These are phyloP conservation scores for Phytophthora sp. DNA, from an alignment of 352 stramenopile species.

Conservation along the genomic window DNA sequence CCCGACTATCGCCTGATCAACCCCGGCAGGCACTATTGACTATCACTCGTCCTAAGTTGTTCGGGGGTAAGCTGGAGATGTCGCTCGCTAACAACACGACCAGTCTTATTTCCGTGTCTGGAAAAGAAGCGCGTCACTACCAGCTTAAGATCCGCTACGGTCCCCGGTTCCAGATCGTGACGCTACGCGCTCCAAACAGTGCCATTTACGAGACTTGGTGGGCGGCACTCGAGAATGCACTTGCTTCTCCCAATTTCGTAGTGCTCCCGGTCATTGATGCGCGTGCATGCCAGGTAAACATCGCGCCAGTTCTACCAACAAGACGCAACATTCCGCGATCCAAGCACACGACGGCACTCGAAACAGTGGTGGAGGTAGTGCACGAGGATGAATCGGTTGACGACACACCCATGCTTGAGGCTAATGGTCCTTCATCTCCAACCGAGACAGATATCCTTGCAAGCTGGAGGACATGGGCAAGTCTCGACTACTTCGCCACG, in stretches of 20 bases:
- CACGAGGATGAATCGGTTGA: slow-evolving; percentile 5
- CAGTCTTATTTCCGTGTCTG: slow-evolving; percentile 20
- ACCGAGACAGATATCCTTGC: slow-evolving; percentile 35
- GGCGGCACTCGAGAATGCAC: slow-evolving; percentile 27
- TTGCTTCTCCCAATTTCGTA: slow-evolving; percentile 26
- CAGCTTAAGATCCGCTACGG: slow-evolving; percentile 34
- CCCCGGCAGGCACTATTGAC: slow-evolving; percentile 19
- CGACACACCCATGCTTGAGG: slow-evolving; percentile 34
- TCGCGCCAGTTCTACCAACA: slow-evolving; percentile 20
- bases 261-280: slow-evolving; percentile 25
- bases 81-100: slow-evolving; percentile 10
- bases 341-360: slow-evolving; percentile 7
- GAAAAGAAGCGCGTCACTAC: slow-evolving; percentile 24
- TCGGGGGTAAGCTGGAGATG: slow-evolving; percentile 36
- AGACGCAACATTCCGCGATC: slow-evolving; percentile 1
- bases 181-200: slow-evolving; percentile 30
- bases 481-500: slow-evolving; percentile 31
- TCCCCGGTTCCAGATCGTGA: slow-evolving; percentile 11
- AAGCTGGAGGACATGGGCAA: slow-evolving; percentile 41
- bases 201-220: slow-evolving; percentile 37
- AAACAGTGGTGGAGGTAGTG: slow-evolving; percentile 7
- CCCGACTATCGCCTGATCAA: not conserved
- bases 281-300: slow-evolving; percentile 4
- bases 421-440: slow-evolving; percentile 20
- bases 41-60: slow-evolving; percentile 28